Percentiles rank a stretch among this genome's conserved stretches.
Conservation (phyloP, 2,329 filamentous ascomycete species). For the Fusarium luffae region DNA sequence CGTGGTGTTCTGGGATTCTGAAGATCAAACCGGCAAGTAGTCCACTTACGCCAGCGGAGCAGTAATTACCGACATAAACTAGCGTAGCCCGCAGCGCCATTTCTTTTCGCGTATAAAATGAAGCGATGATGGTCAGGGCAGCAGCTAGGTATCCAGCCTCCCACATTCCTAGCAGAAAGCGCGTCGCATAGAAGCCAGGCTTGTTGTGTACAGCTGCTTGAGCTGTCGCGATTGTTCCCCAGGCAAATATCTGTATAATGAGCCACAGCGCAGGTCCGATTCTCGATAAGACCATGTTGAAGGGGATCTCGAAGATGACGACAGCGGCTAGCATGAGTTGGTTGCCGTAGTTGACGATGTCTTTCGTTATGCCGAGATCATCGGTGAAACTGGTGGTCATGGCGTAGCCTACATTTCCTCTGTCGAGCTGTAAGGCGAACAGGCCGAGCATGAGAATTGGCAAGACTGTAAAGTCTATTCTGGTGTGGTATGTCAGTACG, state of each 20-base stretch:
- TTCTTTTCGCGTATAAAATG: neutral
- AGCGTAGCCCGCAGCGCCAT: slow-evolving; percentile 4
- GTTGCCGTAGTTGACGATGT: slow-evolving; percentile 17
- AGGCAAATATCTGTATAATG: neutral
- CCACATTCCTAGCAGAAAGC: slow-evolving; percentile 4
- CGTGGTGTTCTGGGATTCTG: neutral
- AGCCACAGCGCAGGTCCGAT: slow-evolving; percentile 10
- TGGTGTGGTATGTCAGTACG: rapidly evolving
- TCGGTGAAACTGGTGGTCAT: slow-evolving; percentile 17
- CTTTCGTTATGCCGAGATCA: slow-evolving; percentile 8
- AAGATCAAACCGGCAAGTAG: neutral
- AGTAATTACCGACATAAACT: slow-evolving; percentile 15
- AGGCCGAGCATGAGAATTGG: slow-evolving; percentile 17
- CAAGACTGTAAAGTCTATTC: slow-evolving; percentile 1
- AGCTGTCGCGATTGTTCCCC: slow-evolving; percentile 10
- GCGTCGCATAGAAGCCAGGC: neutral
- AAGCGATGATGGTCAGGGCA: neutral
- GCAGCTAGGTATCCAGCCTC: slow-evolving; percentile 10
- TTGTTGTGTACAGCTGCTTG: slow-evolving; percentile 3
- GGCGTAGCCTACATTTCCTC: slow-evolving; percentile 9
- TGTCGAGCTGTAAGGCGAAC: slow-evolving; percentile 3
- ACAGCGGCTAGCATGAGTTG: slow-evolving; percentile 7
- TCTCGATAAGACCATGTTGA: neutral
- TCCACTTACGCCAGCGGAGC: slow-evolving; percentile 10
- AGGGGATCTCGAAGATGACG: slow-evolving; percentile 3